Conservation (phyloP, 768 basidiomycete species). For the Hericium coralloides region DNA sequence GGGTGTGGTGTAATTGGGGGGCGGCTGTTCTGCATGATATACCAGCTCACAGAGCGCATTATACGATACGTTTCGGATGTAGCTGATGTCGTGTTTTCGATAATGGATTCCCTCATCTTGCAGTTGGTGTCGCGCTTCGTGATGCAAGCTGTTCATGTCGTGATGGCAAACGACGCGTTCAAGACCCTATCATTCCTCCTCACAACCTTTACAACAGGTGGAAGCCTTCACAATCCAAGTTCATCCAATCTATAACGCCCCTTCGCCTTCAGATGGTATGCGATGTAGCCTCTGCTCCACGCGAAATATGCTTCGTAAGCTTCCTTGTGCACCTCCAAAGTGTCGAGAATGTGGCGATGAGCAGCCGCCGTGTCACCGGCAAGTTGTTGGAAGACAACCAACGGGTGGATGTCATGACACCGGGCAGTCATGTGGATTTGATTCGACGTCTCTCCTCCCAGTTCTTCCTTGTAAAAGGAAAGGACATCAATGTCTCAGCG, state of each 20-base stretch:
- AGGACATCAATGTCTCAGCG: neutral
- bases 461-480: neutral
- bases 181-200: too few relatives aligned
- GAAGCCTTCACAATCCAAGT: neutral
- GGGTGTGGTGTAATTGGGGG: neutral
- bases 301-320: neutral
- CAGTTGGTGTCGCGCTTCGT: too few relatives aligned
- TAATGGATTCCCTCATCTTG: too few relatives aligned
- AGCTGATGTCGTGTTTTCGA: neutral
- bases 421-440: neutral
- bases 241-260: neutral
- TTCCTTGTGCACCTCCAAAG: neutral
- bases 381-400: neutral
- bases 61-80: too few relatives aligned
- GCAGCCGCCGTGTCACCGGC: neutral
- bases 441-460: neutral
- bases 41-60: too few relatives aligned
- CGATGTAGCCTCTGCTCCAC: neutral
- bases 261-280: neutral
- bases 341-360: neutral
- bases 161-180: too few relatives aligned
- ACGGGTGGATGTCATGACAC: neutral
- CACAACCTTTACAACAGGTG: too few relatives aligned
- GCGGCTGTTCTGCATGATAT: neutral
- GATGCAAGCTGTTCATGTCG: too few relatives aligned